These are phyloP conservation scores for Usnea hakonensis DNA, from an alignment of 495 filamentous ascomycete genomes.

Conservation along the genomic window DNA sequence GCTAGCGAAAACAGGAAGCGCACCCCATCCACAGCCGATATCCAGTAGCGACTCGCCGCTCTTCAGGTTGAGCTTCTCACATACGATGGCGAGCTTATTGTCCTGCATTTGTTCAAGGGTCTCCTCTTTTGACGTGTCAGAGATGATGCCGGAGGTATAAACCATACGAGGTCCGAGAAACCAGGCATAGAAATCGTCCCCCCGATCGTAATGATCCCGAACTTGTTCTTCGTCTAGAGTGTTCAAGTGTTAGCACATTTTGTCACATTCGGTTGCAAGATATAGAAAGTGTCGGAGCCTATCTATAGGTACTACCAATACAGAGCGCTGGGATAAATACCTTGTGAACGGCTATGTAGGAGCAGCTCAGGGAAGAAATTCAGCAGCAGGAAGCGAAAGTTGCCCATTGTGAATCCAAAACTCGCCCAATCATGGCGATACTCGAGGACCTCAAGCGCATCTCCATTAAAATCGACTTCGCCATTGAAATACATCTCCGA, in stretches of 20 bases:
- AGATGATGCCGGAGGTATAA: conserved; percentile 4
- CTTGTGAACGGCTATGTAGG: conserved; percentile 3
- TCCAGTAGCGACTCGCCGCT: background rate
- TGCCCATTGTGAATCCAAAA: conserved; percentile 1
- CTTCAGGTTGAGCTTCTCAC: background rate
- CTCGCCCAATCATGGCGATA: conserved; percentile 5
- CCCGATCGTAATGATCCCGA: conserved; percentile 6
- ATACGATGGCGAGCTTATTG: background rate
- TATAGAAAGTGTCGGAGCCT: background rate
- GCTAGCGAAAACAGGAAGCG: background rate
- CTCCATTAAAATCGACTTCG: conserved; percentile 4
- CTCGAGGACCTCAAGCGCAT: conserved; percentile 3
- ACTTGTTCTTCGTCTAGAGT: conserved; percentile 2
- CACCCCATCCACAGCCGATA: background rate
- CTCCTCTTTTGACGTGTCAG: conserved; percentile 6
- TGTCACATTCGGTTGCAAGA: conserved; percentile 1
- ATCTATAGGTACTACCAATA: background rate
- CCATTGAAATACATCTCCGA: conserved; percentile 1
- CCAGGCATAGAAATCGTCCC: conserved; percentile 3
- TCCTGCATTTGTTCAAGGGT: conserved; percentile 22
- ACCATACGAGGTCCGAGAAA: conserved; percentile 2
- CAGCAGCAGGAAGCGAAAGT: conserved; percentile 6
- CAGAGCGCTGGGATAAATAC: conserved; percentile 1
- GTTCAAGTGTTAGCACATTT: background rate
- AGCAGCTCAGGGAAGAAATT: conserved; percentile 5